Percentiles rank a stretch among this genome's conserved stretches.
These are phyloP conservation scores for Saccharomycopsis malanga DNA, from an alignment of 805 yeast species.

Conservation along the genomic window DNA sequence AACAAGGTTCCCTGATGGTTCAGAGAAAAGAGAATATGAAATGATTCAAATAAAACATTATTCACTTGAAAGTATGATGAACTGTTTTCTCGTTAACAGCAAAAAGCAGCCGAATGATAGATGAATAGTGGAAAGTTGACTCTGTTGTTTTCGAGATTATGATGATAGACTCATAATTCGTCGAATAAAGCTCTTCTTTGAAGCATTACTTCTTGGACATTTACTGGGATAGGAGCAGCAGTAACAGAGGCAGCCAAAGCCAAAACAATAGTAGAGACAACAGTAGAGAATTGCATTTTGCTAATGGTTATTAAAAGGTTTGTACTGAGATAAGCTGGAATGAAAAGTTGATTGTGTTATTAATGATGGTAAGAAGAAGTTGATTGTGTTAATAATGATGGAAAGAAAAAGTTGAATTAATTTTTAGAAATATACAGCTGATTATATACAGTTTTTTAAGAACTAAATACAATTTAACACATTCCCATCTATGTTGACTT, in stretches of 20 bases:
- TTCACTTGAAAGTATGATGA: too few species aligned
- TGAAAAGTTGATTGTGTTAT: background rate
- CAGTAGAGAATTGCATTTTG: slow-evolving; percentile 20
- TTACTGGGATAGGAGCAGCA: slow-evolving; percentile 22
- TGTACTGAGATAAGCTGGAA: background rate
- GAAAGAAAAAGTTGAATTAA: background rate
- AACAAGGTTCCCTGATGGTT: too few species aligned
- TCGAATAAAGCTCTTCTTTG: slow-evolving; percentile 15
- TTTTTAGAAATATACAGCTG: background rate
- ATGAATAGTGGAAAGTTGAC: background rate
- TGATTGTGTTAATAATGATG: background rate
- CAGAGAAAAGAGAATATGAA: too few species aligned
- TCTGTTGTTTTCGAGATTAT: too few species aligned
- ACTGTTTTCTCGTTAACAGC: too few species aligned
- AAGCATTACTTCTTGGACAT: slow-evolving; percentile 17
- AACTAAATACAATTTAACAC: too few species aligned
- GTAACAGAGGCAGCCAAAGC: slow-evolving; percentile 15
- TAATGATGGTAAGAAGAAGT: background rate
- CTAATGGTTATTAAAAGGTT: background rate
- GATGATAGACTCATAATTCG: too few species aligned
- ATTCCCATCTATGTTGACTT: too few species aligned
- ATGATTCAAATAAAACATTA: too few species aligned
- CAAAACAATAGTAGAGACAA: slow-evolving; percentile 12
- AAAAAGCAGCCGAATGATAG: too few species aligned
- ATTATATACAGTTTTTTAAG: background rate